Percentiles rank a stretch among this genome's conserved stretches.
phyloP scores from a whole-genome alignment of 306 rosid genomes.

The Pyrus bretschneideri region DNA sequence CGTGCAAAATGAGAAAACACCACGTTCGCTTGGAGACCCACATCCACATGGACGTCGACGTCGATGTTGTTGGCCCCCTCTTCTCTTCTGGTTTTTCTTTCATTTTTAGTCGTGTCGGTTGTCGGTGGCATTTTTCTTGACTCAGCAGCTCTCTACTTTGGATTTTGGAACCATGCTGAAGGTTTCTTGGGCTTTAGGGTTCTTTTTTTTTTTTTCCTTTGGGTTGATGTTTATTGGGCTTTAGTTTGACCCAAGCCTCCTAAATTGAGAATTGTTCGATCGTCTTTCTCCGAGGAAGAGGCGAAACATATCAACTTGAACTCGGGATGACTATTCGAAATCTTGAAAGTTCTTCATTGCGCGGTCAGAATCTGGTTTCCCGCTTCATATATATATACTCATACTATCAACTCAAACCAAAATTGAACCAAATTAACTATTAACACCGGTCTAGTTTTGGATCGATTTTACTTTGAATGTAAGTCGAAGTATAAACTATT shows the following conservation, averaged over 20 bases:
- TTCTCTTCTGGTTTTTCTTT: background rate
- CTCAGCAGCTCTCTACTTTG: background rate
- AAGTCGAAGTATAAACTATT: background rate
- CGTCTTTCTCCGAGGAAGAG: too few species aligned
- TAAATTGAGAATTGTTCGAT: too few species aligned
- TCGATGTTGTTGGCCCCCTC: background rate
- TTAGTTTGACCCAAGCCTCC: background rate
- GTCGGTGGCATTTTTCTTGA: background rate
- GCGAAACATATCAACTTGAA: too few species aligned
- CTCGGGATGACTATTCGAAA: too few species aligned
- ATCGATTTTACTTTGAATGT: background rate
- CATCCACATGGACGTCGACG: background rate
- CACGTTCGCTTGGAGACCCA: background rate
- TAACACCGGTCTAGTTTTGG: background rate
- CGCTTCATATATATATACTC: too few species aligned
- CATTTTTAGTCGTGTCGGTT: background rate
- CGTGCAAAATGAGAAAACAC: background rate
- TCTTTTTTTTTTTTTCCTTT: background rate
- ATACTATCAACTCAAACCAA: too few species aligned
- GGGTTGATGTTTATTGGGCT: background rate
- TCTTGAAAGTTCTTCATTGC: too few species aligned
- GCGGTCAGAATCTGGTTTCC: too few species aligned
- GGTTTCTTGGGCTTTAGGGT: background rate
- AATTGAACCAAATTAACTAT: too few species aligned
- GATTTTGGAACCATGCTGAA: background rate